Percentiles rank a stretch among this genome's conserved stretches.
These are phyloP conservation scores for Epichloe coenophiala DNA, from an alignment of 2,329 filamentous ascomycete genomes.

Conservation along the genomic window DNA sequence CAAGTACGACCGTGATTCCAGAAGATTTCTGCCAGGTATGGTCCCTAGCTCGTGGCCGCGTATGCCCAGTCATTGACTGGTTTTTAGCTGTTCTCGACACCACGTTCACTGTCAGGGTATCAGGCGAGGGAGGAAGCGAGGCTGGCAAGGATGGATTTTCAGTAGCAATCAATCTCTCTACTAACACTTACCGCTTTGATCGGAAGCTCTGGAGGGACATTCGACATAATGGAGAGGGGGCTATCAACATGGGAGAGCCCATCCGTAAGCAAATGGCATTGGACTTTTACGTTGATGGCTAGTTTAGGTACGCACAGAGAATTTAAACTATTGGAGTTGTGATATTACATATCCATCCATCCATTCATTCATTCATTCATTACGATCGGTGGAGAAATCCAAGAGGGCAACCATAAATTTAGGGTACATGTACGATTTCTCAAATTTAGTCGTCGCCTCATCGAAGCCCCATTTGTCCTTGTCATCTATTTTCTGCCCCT, in stretches of 20 bases:
- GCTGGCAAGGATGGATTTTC: neutral
- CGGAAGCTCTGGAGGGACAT: neutral
- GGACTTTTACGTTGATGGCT: neutral
- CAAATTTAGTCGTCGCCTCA: too few species aligned
- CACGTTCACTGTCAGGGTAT: neutral
- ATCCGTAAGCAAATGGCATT: slow-evolving; percentile 1
- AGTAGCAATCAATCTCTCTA: neutral
- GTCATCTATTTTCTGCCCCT: too few species aligned
- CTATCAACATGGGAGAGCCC: neutral
- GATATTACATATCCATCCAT: too few species aligned
- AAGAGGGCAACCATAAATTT: too few species aligned
- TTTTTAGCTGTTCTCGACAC: neutral
- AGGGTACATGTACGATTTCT: too few species aligned
- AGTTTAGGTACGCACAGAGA: neutral
- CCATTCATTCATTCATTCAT: too few species aligned
- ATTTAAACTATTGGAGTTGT: too few species aligned
- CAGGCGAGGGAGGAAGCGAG: neutral
- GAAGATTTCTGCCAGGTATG: neutral
- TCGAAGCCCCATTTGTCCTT: too few species aligned
- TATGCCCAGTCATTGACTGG: neutral
- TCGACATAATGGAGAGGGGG: neutral
- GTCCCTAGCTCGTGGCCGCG: neutral
- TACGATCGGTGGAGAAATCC: too few species aligned
- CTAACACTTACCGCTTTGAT: neutral
- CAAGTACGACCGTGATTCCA: neutral